A percentile compares a stretch with the other conserved stretches of the same genome.
Evolutionary conservation across 768 basidiomycete genomes (phyloP).

Genomic region (Piloderma croceum): DNA sequence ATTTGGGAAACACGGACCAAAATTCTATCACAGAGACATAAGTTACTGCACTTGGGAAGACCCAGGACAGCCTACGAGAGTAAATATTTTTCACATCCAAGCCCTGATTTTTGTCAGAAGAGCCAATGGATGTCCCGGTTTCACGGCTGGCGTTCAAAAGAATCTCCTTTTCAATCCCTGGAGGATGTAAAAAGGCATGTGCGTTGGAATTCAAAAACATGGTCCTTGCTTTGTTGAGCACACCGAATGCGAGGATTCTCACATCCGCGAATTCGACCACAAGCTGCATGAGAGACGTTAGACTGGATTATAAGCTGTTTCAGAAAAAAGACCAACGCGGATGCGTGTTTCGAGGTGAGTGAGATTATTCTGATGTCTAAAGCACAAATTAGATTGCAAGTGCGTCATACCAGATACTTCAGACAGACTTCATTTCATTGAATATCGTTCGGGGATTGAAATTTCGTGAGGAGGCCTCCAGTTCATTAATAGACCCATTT

Average conservation of each 20-base stretch:
- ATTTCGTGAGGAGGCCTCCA: slow-evolving; percentile 59
- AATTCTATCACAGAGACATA: too few species aligned
- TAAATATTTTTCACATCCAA: too few species aligned
- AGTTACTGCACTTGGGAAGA: too few species aligned
- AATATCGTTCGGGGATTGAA: slow-evolving; percentile 67
- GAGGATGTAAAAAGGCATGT: slow-evolving; percentile 61
- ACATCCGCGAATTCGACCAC: slow-evolving; percentile 68
- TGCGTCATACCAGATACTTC: slow-evolving; percentile 3
- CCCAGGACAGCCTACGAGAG: too few species aligned
- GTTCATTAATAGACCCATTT: slow-evolving; percentile 68
- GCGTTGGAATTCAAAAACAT: slow-evolving; percentile 64
- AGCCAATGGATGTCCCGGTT: too few species aligned
- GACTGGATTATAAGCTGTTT: slow-evolving; percentile 6
- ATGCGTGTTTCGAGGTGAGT: slow-evolving; percentile 61
- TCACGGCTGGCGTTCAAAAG: not conserved
- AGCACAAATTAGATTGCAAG: not conserved
- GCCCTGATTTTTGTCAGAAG: too few species aligned
- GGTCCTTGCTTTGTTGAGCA: slow-evolving; percentile 51
- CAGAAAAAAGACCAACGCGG: slow-evolving; percentile 41
- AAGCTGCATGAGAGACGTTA: slow-evolving; percentile 35
- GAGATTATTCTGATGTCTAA: slow-evolving; percentile 63
- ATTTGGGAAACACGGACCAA: too few species aligned
- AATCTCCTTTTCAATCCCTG: slow-evolving; percentile 40
- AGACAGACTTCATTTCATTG: slow-evolving; percentile 67
- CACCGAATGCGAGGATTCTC: slow-evolving; percentile 67